Base-by-base conservation (phyloP, 805 yeast species). In the Hanseniaspora lindneri region DNA sequence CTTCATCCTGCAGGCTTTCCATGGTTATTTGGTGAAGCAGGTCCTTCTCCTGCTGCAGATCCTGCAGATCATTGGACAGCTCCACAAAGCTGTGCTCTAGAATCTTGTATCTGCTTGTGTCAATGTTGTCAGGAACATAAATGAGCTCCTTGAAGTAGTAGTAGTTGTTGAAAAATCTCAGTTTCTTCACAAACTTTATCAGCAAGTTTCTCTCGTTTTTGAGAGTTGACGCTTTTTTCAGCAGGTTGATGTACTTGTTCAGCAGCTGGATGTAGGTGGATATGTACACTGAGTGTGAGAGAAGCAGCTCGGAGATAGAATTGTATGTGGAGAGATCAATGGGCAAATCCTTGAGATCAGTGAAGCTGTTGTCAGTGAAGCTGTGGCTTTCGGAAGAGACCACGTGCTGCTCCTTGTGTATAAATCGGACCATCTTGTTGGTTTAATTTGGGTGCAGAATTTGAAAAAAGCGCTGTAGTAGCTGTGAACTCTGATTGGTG, bases 181-280 rank as follows among this genome's bases (percentile, higher is more conserved):
- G 39, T 47, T 63, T 63, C 55, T 63, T 63, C 14, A 63, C 66
- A 43, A 54, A 60, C 49, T 63, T 63, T 50, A 63, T 63, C 50
- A 63, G 50, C 10, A 59, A 55, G 13, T 60, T 58, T 50, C 67
- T 57, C 44, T 62, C 66, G 43, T 59, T 61, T 37, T 61, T 57
- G 29, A 63, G 43, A 19, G 64, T 50, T 5, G 61, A 53, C 14
- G 56, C 62, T 34, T 59, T 57, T 34, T 65, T 60, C 23, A 61
- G 51, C 41, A 57, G 57, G 10, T 62, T 57, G 34, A 63, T 63
- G 43, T 58, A 59, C 46, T 58, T 60, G 52, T 63, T 63, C 48
- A 63, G 43, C 17, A 60, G 43, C 42, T 61, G 60, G 14, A 63
- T 56, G 50, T 63, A 58, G 16, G 54, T 47, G 4, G 63, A 57